Base-by-base conservation (phyloP, 2,329 filamentous ascomycete genomes). In the Talaromyces sp. region DNA sequence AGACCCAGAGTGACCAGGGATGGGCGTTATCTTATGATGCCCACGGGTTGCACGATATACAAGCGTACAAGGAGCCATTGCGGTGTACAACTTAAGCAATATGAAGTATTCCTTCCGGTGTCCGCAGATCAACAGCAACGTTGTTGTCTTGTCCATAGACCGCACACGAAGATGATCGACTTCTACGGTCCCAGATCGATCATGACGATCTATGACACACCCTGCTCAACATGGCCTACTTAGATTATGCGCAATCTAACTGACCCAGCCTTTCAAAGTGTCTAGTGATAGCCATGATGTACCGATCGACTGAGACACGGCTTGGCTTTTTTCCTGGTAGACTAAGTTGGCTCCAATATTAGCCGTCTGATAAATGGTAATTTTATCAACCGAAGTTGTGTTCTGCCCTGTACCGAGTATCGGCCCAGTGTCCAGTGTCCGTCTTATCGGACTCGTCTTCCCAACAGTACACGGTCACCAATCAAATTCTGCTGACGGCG, bases 301-400 rank as follows among this genome's bases (percentile, higher is more conserved):
- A 40, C 41, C 53, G 31, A 39, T 55, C 53, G 41, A 31, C 6
- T 56, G 40, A 48, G 40, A 48, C 21, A 45, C 40, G 21, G 46
- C 46, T 46, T 25, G 31, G n/a, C 41, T 36, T 17, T 9, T 45
- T 52, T 9, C 15, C 19, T 39, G 43, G 54, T 50, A 56, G 54
- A 25, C 43, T 56, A 52, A 28, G 22, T 39, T 33, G 28, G 17
- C 25, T 28, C 25, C n/a, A 55, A 28, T 39, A 45, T 17, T 54
- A 53, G 50, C 37, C 17, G 53, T 55, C 53, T 55, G 41, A 8
- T 35, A 8, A 19, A 48, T n/a, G 11, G 43, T 48, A 33, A 35
- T 48, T 46, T 46, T 48, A 48, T 48, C 28, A 33, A 35, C 45
- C 28, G 45, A 48, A 48, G 17, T 31, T 48, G 45, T 21, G 33